Conservation (phyloP, 139 green algal species). For the Dunaliella sp. region DNA sequence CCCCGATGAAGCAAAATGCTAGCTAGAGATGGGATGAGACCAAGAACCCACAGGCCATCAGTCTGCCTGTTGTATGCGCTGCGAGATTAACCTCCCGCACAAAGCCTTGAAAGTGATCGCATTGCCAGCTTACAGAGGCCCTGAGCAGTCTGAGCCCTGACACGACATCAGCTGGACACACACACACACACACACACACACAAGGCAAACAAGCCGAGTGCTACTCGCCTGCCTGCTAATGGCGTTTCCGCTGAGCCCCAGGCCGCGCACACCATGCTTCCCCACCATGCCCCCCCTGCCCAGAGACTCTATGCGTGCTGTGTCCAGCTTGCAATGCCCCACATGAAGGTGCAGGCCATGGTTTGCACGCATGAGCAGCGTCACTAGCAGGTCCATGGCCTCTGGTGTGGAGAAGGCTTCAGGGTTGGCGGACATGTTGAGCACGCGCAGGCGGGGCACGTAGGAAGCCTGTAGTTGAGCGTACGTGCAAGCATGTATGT, state of each 20-base stretch:
- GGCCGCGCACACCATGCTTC: neutral
- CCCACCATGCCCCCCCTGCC: neutral
- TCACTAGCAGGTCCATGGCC: neutral
- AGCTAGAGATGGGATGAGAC: too few relatives aligned
- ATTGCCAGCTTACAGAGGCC: too few relatives aligned
- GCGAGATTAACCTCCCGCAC: too few relatives aligned
- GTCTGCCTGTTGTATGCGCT: too few relatives aligned
- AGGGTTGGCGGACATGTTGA: neutral
- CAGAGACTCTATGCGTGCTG: neutral
- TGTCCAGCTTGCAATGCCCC: neutral
- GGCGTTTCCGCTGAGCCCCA: neutral
- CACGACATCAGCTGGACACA: too few relatives aligned
- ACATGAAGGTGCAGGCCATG: neutral
- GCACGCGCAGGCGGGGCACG: neutral
- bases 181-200: too few relatives aligned
- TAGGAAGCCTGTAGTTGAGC: neutral
- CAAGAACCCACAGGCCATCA: too few relatives aligned
- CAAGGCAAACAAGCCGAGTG: neutral
- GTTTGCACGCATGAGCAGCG: neutral
- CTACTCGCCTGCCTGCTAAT: neutral
- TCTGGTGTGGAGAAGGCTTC: neutral
- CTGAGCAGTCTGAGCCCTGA: too few relatives aligned
- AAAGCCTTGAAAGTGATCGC: too few relatives aligned
- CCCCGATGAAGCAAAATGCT: too few relatives aligned
- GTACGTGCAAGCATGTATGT: neutral